Conservation (phyloP, 768 basidiomycete species). For the Lactarius indigo region DNA sequence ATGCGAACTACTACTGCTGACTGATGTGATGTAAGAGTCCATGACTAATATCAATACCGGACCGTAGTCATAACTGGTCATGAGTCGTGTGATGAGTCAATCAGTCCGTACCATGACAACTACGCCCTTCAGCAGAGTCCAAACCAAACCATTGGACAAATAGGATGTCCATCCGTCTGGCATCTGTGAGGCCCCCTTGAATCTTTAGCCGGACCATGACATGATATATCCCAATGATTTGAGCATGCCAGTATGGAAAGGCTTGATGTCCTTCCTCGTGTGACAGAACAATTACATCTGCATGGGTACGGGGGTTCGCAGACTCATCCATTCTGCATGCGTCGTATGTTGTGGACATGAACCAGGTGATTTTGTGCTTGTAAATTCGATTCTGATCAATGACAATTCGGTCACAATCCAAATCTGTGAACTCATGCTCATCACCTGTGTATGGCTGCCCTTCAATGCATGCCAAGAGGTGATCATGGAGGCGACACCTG, state of each 20-base stretch:
- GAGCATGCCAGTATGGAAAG: conserved; percentile 34
- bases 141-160: conserved; percentile 9
- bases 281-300: conserved; percentile 32
- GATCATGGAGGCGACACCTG: neutral
- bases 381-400: neutral
- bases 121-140: neutral
- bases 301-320: neutral
- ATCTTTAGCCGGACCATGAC: conserved; percentile 22
- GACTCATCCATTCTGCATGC: neutral
- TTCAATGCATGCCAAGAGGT: neutral
- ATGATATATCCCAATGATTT: conserved; percentile 31
- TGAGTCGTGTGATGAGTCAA: too few relatives aligned
- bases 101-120: too few relatives aligned
- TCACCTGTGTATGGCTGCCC: neutral
- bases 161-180: conserved; percentile 2
- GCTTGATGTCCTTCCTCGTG: conserved; percentile 1
- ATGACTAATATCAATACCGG: too few relatives aligned
- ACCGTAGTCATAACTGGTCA: too few relatives aligned
- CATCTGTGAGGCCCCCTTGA: conserved; percentile 35
- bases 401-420: neutral
- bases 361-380: neutral
- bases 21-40: too few relatives aligned
- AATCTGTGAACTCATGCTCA: neutral
- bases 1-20: too few relatives aligned
- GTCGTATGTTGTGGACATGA: neutral